Conservation (phyloP, 352 stramenopile species). For the Phytophthora niederhauseri region DNA sequence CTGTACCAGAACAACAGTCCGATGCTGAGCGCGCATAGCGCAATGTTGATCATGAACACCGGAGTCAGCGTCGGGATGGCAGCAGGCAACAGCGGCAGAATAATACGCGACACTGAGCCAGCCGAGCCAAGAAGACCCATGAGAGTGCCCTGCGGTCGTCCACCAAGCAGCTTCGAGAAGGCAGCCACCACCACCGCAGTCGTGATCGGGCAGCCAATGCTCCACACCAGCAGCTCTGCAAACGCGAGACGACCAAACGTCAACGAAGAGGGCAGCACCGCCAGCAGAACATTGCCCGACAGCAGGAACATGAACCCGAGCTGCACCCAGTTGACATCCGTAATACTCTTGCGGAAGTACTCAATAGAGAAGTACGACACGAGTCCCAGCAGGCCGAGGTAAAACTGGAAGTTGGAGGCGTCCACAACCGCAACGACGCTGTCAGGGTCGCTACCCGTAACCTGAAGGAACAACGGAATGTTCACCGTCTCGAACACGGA, state of each 20-base stretch:
- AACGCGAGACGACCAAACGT: slow-evolving; percentile 59
- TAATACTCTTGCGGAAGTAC: slow-evolving; percentile 68
- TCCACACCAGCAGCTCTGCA: slow-evolving; percentile 81
- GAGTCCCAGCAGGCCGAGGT: slow-evolving; percentile 73
- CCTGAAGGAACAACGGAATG: slow-evolving; percentile 79
- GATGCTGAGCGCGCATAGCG: slow-evolving; percentile 61
- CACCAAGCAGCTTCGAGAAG: slow-evolving; percentile 80
- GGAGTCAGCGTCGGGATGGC: slow-evolving; percentile 69
- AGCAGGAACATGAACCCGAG: slow-evolving; percentile 70
- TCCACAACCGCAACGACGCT: slow-evolving; percentile 58
- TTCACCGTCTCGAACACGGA: slow-evolving; percentile 88
- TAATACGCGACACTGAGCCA: slow-evolving; percentile 74
- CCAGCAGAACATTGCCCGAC: slow-evolving; percentile 61
- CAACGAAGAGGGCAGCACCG: slow-evolving; percentile 45
- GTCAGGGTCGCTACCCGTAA: slow-evolving; percentile 62
- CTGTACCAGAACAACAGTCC: slow-evolving; percentile 71
- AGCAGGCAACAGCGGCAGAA: slow-evolving; percentile 74
- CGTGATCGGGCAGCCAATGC: slow-evolving; percentile 79
- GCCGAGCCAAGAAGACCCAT: slow-evolving; percentile 82
- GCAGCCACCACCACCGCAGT: slow-evolving; percentile 76
- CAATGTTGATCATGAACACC: slow-evolving; percentile 80
- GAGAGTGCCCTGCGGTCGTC: slow-evolving; percentile 74
- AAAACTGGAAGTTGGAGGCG: slow-evolving; percentile 88
- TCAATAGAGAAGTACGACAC: slow-evolving; percentile 84
- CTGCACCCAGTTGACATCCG: slow-evolving; percentile 76